These are phyloP conservation scores for Ophiostoma triangulosporum DNA, from an alignment of 2,329 filamentous ascomycete species.

Conservation along the genomic window DNA sequence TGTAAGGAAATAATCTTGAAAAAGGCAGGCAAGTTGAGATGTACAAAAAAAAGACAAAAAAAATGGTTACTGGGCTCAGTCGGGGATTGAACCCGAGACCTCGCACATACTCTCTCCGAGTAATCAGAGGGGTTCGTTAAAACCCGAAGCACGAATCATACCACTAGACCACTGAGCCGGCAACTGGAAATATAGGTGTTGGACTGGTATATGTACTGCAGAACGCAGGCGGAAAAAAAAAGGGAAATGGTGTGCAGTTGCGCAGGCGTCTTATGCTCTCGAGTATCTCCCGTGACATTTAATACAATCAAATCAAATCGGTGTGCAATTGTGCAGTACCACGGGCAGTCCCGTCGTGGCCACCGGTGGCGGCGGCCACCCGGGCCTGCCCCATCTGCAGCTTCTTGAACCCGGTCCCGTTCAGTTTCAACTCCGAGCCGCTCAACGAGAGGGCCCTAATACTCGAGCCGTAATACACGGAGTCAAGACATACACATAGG, in stretches of 20 bases:
- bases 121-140: not conserved
- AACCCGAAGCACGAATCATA: conserved; percentile 5
- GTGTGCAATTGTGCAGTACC: too few relatives aligned
- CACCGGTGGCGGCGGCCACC: conserved; percentile 46
- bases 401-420: conserved; percentile 83
- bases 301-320: too few relatives aligned
- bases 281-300: too few relatives aligned
- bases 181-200: too few relatives aligned
- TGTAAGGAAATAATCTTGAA: not conserved
- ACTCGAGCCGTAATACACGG: too few relatives aligned
- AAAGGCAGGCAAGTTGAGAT: not conserved
- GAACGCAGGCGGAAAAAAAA: too few relatives aligned
- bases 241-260: too few relatives aligned
- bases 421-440: conserved; percentile 78
- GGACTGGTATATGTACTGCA: too few relatives aligned
- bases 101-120: conserved; percentile 1
- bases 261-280: too few relatives aligned
- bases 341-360: conserved; percentile 29
- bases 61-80: not conserved
- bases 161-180: conserved; percentile 4
- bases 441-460: too few relatives aligned
- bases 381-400: conserved; percentile 97
- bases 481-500: too few relatives aligned
- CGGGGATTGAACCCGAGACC: conserved; percentile 4
- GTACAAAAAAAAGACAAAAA: not conserved